Evolutionary conservation across 768 basidiomycete genomes (phyloP).

Genomic region (Boletellus ananas): DNA sequence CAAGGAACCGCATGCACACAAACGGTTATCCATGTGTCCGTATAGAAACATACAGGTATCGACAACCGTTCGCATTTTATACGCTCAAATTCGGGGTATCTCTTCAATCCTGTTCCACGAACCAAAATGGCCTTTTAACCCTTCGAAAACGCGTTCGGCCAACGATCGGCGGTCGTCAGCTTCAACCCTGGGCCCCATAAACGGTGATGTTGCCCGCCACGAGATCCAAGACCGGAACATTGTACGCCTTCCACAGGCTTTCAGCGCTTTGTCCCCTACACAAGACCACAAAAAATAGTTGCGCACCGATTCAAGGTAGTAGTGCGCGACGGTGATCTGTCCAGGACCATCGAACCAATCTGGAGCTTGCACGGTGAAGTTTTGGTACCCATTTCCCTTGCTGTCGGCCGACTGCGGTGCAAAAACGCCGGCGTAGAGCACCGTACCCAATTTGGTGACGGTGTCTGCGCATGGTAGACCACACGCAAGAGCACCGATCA

Average conservation of each 20-base stretch:
- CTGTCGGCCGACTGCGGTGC: neutral
- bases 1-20: too few species aligned
- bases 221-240: neutral
- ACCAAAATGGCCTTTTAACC: too few species aligned
- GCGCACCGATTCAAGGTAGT: slow-evolving; percentile 5
- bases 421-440: slow-evolving; percentile 3
- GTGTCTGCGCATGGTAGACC: neutral
- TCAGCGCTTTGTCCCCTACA: neutral
- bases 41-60: too few species aligned
- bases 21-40: too few species aligned
- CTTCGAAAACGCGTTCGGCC: too few species aligned
- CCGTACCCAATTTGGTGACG: neutral
- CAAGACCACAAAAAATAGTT: neutral
- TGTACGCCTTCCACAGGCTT: neutral
- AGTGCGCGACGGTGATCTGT: neutral
- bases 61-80: too few species aligned
- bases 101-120: too few species aligned
- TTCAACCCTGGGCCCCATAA: neutral
- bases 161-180: too few species aligned
- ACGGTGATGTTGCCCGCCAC: neutral
- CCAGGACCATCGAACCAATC: neutral
- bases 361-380: slow-evolving; percentile 2
- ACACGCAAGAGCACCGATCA: neutral
- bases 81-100: too few species aligned
- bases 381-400: neutral